Percentiles rank a stretch among this genome's conserved stretches.
Evolutionary conservation across 2,329 filamentous ascomycete species (phyloP).

Genomic region (Cladobotryum protrusum): DNA sequence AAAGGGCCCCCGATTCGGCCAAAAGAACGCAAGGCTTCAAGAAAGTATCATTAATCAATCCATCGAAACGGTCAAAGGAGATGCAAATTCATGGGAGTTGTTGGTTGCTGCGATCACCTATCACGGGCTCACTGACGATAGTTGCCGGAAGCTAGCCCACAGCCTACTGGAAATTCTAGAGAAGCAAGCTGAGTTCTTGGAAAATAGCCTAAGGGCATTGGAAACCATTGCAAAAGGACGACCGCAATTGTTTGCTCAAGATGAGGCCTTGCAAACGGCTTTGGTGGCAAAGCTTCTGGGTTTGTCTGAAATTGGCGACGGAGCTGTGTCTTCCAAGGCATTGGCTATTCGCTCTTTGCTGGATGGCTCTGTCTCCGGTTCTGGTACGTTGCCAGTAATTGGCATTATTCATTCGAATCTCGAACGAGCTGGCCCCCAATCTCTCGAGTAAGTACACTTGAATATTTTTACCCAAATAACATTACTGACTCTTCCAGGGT

Average conservation of each 20-base stretch:
- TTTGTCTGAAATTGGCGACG: slow-evolving; percentile 44
- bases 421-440: slow-evolving; percentile 41
- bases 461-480: too few species aligned
- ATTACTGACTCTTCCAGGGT: not conserved
- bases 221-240: slow-evolving; percentile 41
- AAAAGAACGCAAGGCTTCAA: slow-evolving; percentile 38
- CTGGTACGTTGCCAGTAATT: slow-evolving; percentile 39
- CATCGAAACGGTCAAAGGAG: slow-evolving; percentile 31
- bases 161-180: slow-evolving; percentile 27
- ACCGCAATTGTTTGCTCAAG: slow-evolving; percentile 38
- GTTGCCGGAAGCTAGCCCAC: slow-evolving; percentile 30
- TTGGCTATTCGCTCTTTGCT: slow-evolving; percentile 39
- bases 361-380: slow-evolving; percentile 30
- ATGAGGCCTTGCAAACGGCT: slow-evolving; percentile 41
- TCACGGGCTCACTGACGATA: slow-evolving; percentile 31
- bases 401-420: slow-evolving; percentile 51
- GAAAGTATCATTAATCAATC: slow-evolving; percentile 37
- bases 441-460: slow-evolving; percentile 40
- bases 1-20: slow-evolving; percentile 33
- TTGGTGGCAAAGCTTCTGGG: slow-evolving; percentile 49
- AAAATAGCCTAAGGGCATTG: slow-evolving; percentile 37
- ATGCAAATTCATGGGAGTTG: slow-evolving; percentile 35
- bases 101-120: slow-evolving; percentile 43
- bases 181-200: slow-evolving; percentile 21
- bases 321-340: slow-evolving; percentile 34